Percentiles rank a stretch among this genome's conserved stretches.
These are phyloP conservation scores for Medicago ruthenica DNA, from an alignment of 306 rosid species.

Conservation along the genomic window DNA sequence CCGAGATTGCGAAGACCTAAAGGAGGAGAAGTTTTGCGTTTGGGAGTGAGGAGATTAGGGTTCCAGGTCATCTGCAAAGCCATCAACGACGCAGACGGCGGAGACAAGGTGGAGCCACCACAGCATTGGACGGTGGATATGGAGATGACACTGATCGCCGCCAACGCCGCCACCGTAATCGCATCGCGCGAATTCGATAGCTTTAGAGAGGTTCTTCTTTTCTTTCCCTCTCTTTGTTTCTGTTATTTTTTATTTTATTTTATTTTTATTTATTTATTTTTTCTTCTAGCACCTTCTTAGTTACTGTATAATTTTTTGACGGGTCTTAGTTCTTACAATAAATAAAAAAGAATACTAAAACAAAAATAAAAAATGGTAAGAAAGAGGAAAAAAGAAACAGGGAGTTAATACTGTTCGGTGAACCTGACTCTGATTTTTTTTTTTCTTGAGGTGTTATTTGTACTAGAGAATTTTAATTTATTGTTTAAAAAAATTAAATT, in stretches of 20 bases:
- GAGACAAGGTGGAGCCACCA: conserved; percentile 37
- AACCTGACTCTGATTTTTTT: no score
- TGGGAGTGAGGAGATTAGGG: conserved; percentile 85
- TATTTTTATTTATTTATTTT: not conserved
- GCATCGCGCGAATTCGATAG: conserved; percentile 67
- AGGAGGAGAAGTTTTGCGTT: conserved; percentile 81
- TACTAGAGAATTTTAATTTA: no score
- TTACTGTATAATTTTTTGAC: not conserved
- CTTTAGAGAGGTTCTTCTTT: not conserved
- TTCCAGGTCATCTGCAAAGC: conserved; percentile 99
- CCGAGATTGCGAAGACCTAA: conserved; percentile 93
- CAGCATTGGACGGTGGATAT: conserved; percentile 69
- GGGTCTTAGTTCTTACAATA: not conserved
- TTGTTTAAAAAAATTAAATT: no score
- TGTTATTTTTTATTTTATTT: not conserved
- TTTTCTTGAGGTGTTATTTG: no score
- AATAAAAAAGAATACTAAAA: not conserved
- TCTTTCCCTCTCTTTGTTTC: conserved; percentile 37
- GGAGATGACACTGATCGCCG: conserved; percentile 39
- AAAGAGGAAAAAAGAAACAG: no score
- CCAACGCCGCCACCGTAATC: conserved; percentile 66
- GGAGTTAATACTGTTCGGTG: no score
- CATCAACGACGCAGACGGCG: conserved; percentile 83
- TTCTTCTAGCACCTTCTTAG: conserved; percentile 41
- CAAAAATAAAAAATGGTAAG: not conserved